Evolutionary conservation across 73 alveolate species (phyloP).

Genomic region (Durusdinium trenchii): DNA sequence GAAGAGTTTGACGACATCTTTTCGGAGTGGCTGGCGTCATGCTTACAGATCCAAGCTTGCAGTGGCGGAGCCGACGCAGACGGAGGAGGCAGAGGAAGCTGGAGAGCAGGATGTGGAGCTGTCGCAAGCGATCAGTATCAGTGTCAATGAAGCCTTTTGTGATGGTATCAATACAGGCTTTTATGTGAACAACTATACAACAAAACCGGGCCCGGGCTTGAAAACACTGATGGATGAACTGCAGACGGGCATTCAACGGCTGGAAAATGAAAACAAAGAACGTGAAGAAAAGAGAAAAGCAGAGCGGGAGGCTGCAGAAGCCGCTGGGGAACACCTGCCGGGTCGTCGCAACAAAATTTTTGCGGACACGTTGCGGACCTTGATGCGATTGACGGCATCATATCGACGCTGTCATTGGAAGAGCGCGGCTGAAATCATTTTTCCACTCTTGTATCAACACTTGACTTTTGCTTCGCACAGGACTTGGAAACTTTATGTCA

Average conservation of each 20-base stretch:
- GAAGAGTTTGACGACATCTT: neutral
- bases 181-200: conserved; percentile 10
- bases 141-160: neutral
- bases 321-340: conserved; percentile 34
- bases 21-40: neutral
- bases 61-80: neutral
- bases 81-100: neutral
- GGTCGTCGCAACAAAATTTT: neutral
- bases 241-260: conserved; percentile 14
- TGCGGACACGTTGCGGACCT: conserved; percentile 24
- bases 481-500: conserved; percentile 38
- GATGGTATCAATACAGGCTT: conserved; percentile 40
- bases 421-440: conserved; percentile 48
- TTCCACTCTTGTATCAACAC: conserved; percentile 5
- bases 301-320: neutral
- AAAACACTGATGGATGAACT: neutral
- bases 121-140: neutral
- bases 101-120: neutral
- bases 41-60: neutral
- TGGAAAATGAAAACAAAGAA: neutral
- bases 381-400: neutral
- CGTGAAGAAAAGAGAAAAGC: neutral
- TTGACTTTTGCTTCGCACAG: conserved; percentile 26
- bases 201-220: conserved; percentile 23
- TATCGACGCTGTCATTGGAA: conserved; percentile 59